These are phyloP conservation scores for Lactarius psammicola DNA, from an alignment of 768 basidiomycete genomes.

Conservation along the genomic window DNA sequence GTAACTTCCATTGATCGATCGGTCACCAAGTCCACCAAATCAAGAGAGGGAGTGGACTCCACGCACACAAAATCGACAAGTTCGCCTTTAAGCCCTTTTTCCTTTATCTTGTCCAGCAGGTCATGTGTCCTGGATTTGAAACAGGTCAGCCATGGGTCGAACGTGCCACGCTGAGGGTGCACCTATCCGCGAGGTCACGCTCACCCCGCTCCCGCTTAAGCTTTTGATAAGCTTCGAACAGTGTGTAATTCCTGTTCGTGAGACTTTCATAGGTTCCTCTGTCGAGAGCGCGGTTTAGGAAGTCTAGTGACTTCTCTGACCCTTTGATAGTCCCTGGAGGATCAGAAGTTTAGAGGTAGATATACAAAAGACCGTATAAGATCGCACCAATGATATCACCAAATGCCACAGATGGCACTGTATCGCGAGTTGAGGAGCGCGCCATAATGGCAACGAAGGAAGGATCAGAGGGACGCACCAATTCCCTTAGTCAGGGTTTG, in stretches of 20 bases:
- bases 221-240: constrained; percentile 54
- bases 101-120: constrained; percentile 42
- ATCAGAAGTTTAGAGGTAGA: neutral
- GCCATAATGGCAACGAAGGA: neutral
- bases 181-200: constrained; percentile 63
- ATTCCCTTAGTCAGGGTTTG: constrained; percentile 50
- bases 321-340: constrained; percentile 59
- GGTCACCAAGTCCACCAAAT: neutral
- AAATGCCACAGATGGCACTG: constrained; percentile 63
- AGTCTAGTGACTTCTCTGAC: constrained; percentile 50
- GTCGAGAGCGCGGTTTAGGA: constrained; percentile 18
- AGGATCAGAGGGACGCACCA: constrained; percentile 40
- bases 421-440: neutral
- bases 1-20: constrained; percentile 43
- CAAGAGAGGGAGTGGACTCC: neutral
- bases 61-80: constrained; percentile 62
- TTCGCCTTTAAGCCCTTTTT: constrained; percentile 37
- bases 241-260: constrained; percentile 13
- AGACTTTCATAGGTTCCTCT: constrained; percentile 7
- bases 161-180: neutral
- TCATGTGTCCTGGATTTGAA: constrained; percentile 46
- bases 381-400: constrained; percentile 59
- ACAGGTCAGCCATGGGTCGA: neutral
- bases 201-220: constrained; percentile 45
- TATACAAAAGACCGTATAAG: neutral